Evolutionary conservation across 2,329 filamentous ascomycete species (phyloP), one percentile per base, ranked within the genome.

Genomic region (Botrytis cinerea): DNA sequence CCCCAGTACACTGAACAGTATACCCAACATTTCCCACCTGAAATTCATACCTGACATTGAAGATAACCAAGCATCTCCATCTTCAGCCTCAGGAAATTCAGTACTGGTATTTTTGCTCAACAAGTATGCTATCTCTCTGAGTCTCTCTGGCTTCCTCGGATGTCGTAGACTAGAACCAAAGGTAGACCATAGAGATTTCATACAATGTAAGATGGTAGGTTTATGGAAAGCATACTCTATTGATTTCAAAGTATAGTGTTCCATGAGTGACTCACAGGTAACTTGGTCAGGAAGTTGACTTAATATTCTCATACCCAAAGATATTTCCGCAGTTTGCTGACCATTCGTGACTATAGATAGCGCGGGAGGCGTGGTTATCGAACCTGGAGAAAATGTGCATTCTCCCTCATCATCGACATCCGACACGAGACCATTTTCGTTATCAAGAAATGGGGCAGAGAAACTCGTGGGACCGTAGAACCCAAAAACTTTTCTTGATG

Each of bases 21-120:
- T 67, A 28, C 80, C 80, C 28, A 81, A 20, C 22, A 72, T 73
- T 66, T 81, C 80, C 80, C 80, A 81, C 20, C 80, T 76, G 20
- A 81, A 69, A 45, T 80, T 80, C 7, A 40, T 48, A 5, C 78
- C 80, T 51, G 74, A 76, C 46, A 79, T 78, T 8, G 78, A 77
- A 12, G 73, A 70, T 25, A 81, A 66, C 78, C 79, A 81, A 43
- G 74, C 72, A 9, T 77, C 74, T 67, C 78, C 78, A 38, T 79
- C 75, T 9, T 78, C 76, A 38, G 74, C 68, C 54, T 81, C 80
- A 28, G 79, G 76, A 2, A 78, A 71, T 2, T 76, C 73, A 8
- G 70, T 78, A 60, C 77, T 75, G 25, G 75, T 78, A 67, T 80
- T 81, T 73, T 79, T 79, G 51, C 76, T 78, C 20, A 80, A 72